A percentile compares a stretch with the other conserved stretches of the same genome.
These are phyloP conservation scores for Chlamydomonas applanata DNA, from an alignment of 139 green algal species.

Conservation along the genomic window DNA sequence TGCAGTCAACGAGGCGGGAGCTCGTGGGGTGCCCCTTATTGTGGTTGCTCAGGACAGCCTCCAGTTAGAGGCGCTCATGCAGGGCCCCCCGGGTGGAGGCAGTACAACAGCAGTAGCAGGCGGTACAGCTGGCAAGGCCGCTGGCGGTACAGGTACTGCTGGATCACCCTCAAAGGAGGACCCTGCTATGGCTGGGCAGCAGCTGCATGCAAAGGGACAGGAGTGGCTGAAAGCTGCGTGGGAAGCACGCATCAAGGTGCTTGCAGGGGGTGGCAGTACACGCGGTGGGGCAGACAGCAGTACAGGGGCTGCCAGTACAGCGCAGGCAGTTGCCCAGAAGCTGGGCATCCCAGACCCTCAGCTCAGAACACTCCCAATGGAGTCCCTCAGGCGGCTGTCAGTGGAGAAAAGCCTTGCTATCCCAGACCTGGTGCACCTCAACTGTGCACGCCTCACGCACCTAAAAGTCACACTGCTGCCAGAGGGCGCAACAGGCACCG, in stretches of 20 bases:
- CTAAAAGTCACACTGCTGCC: neutral
- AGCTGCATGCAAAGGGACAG: no score
- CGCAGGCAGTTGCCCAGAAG: neutral
- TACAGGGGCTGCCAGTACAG: no score
- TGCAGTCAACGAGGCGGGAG: neutral
- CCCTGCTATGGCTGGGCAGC: no score
- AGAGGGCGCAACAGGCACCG: constrained; percentile 1
- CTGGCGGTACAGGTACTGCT: no score
- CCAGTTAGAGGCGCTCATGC: neutral
- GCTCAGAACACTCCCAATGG: neutral
- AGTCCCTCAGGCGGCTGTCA: constrained; percentile 14
- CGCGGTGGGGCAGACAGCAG: no score
- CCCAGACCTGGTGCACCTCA: constrained; percentile 28
- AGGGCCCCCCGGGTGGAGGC: neutral
- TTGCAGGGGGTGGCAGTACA: no score
- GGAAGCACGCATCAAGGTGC: no score
- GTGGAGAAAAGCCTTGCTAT: constrained; percentile 1
- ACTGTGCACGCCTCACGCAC: constrained; percentile 3
- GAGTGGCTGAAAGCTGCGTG: no score
- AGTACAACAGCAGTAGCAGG: no score
- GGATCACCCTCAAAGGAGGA: no score
- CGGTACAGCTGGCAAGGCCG: no score
- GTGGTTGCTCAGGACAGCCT: neutral
- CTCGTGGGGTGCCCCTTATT: neutral
- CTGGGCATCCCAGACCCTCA: constrained; percentile 7